Conservation (phyloP, 208 protist genomes). For the Leishmania turanica region DNA sequence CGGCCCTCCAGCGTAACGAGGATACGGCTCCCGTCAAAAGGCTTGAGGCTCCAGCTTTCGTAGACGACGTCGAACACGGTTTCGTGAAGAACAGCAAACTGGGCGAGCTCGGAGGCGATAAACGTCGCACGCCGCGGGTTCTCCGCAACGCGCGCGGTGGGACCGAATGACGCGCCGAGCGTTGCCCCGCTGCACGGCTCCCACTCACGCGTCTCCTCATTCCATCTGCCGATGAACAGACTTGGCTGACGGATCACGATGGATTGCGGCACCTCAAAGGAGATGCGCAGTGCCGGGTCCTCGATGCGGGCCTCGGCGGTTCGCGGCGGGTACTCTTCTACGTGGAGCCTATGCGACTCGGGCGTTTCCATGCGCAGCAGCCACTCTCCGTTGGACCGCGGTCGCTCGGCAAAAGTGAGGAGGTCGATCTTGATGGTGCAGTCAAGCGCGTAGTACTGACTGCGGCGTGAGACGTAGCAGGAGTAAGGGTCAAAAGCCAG, state of each 20-base stretch:
- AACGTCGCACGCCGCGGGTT: slow-evolving; percentile 70
- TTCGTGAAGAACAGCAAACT: slow-evolving; percentile 90
- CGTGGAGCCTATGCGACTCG: slow-evolving; percentile 68
- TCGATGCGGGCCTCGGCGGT: slow-evolving; percentile 54
- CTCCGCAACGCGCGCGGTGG: slow-evolving; percentile 27
- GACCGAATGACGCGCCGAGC: slow-evolving; percentile 50
- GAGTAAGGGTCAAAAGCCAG: slow-evolving; percentile 83
- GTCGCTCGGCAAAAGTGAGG: slow-evolving; percentile 79
- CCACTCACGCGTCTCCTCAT: slow-evolving; percentile 63
- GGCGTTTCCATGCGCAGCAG: slow-evolving; percentile 71
- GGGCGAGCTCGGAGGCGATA: slow-evolving; percentile 69
- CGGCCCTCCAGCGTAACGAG: slow-evolving; percentile 80
- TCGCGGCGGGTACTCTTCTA: slow-evolving; percentile 79
- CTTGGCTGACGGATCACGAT: slow-evolving; percentile 84
- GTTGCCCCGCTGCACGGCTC: slow-evolving; percentile 83
- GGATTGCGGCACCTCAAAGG: slow-evolving; percentile 81
- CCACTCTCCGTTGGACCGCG: slow-evolving; percentile 77
- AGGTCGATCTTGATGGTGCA: slow-evolving; percentile 90
- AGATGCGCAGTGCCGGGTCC: slow-evolving; percentile 78
- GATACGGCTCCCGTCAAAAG: slow-evolving; percentile 67
- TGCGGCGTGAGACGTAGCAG: slow-evolving; percentile 36
- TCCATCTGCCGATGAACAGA: slow-evolving; percentile 89
- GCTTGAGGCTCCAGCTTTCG: slow-evolving; percentile 81
- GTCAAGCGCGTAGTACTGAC: slow-evolving; percentile 86
- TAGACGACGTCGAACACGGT: slow-evolving; percentile 92